Conservation (phyloP, 164 flowering plant genomes). For the Aristolochia fimbriata region DNA sequence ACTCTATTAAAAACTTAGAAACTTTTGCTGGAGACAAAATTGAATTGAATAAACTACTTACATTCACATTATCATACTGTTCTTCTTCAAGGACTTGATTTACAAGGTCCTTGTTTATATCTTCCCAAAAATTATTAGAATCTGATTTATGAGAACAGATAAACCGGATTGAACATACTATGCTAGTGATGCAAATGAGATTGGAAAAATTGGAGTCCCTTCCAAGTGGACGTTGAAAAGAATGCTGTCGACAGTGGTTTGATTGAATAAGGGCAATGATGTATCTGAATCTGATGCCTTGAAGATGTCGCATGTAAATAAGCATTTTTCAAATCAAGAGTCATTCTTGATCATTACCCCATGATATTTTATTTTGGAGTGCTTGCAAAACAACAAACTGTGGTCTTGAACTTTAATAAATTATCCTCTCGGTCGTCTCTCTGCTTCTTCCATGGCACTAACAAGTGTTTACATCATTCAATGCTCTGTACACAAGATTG, state of each 20-base stretch:
- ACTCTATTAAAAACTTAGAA: conserved; percentile 34
- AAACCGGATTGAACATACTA: conserved; percentile 5
- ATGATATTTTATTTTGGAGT: too few species aligned
- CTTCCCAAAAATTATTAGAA: conserved; percentile 4
- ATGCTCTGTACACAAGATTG: too few species aligned
- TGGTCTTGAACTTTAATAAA: too few species aligned
- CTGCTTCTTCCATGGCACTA: too few species aligned
- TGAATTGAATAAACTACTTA: conserved; percentile 33
- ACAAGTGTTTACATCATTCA: too few species aligned
- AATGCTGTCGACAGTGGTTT: too few species aligned
- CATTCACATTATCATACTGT: conserved; percentile 40
- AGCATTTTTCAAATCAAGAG: conserved; percentile 19
- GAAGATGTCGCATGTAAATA: conserved; percentile 26
- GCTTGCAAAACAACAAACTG: too few species aligned
- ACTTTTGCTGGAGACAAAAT: conserved; percentile 43
- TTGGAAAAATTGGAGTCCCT: too few species aligned
- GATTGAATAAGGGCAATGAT: conserved; percentile 3
- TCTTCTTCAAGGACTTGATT: conserved; percentile 28
- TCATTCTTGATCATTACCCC: neutral
- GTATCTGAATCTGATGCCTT: conserved; percentile 21
- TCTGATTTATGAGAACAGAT: conserved; percentile 21
- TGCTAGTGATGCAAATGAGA: too few species aligned
- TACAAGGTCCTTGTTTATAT: conserved; percentile 25
- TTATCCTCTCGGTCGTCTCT: too few species aligned
- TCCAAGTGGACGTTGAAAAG: too few species aligned